Percentiles rank a stretch among this genome's conserved stretches.
These are phyloP conservation scores for Pisolithus thermaeus DNA, from an alignment of 1,284 basidiomycete genomes.

Conservation along the genomic window DNA sequence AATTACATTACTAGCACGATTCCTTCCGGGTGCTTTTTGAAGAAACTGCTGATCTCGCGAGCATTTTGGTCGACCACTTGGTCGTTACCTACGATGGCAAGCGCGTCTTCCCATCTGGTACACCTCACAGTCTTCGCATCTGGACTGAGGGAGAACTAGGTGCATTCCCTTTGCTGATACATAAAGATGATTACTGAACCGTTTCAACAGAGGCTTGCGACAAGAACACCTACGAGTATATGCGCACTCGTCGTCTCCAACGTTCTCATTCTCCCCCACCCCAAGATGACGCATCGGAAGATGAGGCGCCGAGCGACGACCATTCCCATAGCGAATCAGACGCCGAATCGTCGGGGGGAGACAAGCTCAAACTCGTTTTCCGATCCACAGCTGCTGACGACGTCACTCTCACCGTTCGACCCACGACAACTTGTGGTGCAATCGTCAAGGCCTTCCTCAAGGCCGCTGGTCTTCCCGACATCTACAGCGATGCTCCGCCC, in stretches of 20 bases:
- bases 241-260: conserved; percentile 38
- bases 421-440: conserved; percentile 66
- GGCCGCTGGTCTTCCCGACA: conserved; percentile 49
- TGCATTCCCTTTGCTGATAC: too few relatives aligned
- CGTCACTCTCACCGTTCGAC: conserved; percentile 61
- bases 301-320: conserved; percentile 8
- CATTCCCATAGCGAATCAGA: conserved; percentile 38
- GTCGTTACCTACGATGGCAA: conserved; percentile 54
- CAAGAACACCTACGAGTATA: conserved; percentile 52
- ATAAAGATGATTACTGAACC: too few relatives aligned
- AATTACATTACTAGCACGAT: conserved; percentile 41
- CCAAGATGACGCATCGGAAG: conserved; percentile 3
- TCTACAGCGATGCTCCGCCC: conserved; percentile 39
- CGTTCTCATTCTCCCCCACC: conserved; percentile 21
- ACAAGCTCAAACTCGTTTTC: conserved; percentile 58
- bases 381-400: conserved; percentile 45
- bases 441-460: conserved; percentile 68
- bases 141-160: conserved; percentile 63
- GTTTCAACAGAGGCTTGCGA: conserved; percentile 54
- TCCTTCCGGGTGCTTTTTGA: conserved; percentile 58
- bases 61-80: conserved; percentile 43
- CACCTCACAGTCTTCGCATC: conserved; percentile 56
- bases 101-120: conserved; percentile 61
- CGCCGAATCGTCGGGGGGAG: conserved; percentile 33
- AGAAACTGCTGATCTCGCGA: conserved; percentile 53